Conservation (phyloP, 352 stramenopile species). For the Thraustotheca clavata region DNA sequence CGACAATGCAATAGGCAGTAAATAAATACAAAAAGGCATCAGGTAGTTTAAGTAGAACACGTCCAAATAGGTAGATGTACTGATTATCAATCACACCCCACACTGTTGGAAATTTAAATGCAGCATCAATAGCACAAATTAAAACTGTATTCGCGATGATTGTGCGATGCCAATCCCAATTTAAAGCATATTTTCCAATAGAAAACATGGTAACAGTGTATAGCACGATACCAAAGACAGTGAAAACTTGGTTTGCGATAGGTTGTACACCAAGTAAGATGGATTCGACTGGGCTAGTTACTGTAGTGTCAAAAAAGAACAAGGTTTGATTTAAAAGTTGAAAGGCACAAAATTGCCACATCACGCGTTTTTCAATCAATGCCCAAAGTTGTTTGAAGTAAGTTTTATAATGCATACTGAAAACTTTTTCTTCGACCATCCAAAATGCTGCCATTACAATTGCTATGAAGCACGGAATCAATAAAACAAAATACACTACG, state of each 20-base stretch:
- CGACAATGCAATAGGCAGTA: constrained; percentile 39
- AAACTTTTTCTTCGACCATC: not conserved
- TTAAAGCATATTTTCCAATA: constrained; percentile 32
- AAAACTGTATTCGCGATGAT: constrained; percentile 37
- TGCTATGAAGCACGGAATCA: not conserved
- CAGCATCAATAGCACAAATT: constrained; percentile 28
- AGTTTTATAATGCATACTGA: not conserved
- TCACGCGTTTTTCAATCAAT: constrained; percentile 41
- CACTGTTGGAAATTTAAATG: constrained; percentile 42
- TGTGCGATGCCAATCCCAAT: constrained; percentile 35
- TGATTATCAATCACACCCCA: constrained; percentile 46
- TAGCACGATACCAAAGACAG: constrained; percentile 25
- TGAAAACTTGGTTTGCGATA: constrained; percentile 44
- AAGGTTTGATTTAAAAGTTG: constrained; percentile 40
- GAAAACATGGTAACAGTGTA: constrained; percentile 26
- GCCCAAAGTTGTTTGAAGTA: constrained; percentile 40
- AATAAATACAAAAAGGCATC: constrained; percentile 42
- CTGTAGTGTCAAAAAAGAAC: constrained; percentile 31
- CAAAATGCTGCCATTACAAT: not conserved
- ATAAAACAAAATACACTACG: constrained; percentile 28
- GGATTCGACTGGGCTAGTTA: not conserved
- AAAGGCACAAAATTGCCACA: constrained; percentile 41
- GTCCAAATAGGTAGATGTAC: constrained; percentile 35
- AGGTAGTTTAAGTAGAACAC: constrained; percentile 34
- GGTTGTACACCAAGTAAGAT: constrained; percentile 25